Evolutionary conservation across 2,329 filamentous ascomycete species (phyloP).

Genomic region (Ophiostoma sp.): DNA sequence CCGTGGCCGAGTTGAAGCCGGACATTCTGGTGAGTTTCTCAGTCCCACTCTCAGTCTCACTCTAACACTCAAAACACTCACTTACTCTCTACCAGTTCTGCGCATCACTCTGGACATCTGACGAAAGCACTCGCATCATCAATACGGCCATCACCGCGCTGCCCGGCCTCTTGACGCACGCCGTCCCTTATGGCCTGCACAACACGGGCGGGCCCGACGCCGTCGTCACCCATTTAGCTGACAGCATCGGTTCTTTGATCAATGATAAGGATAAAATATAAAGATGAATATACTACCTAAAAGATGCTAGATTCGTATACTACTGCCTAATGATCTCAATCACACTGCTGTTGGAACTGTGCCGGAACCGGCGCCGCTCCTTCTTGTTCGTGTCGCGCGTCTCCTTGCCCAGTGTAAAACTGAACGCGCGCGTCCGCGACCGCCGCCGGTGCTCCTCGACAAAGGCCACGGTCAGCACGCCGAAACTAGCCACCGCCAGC

Average conservation of each 20-base stretch:
- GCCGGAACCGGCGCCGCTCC: neutral
- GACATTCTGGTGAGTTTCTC: neutral
- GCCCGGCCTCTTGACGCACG: constrained; percentile 13
- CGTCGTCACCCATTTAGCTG: constrained; percentile 14
- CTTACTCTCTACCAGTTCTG: neutral
- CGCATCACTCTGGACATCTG: neutral
- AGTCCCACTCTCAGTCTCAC: too few relatives aligned
- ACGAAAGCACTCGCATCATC: neutral
- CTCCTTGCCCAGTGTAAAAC: too few relatives aligned
- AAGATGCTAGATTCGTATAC: neutral
- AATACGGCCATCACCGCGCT: neutral
- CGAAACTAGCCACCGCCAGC: neutral
- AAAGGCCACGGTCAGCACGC: neutral
- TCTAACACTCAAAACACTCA: too few relatives aligned
- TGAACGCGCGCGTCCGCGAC: neutral
- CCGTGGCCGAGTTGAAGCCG: neutral
- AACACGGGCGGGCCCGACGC: constrained; percentile 16
- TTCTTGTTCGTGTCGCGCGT: neutral
- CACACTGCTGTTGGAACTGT: neutral
- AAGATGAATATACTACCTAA: too few relatives aligned
- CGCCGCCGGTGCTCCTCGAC: neutral
- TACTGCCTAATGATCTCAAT: constrained; percentile 2
- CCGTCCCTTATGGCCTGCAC: constrained; percentile 18
- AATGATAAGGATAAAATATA: neutral
- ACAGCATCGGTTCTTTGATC: constrained; percentile 4